These are phyloP conservation scores for Apiotrichum laibachii DNA, from an alignment of 1,284 basidiomycete genomes.

Conservation along the genomic window DNA sequence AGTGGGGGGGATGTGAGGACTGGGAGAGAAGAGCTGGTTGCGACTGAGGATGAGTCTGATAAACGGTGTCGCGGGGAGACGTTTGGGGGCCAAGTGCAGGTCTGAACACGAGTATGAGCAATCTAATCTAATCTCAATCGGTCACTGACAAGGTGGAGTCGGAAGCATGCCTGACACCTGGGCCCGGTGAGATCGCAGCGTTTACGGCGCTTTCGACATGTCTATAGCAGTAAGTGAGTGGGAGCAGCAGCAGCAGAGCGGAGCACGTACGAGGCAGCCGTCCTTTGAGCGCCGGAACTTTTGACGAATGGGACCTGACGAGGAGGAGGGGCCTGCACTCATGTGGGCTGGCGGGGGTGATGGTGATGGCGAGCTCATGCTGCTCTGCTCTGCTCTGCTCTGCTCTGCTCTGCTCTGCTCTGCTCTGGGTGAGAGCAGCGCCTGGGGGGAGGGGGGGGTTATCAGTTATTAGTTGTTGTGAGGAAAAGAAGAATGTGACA, in stretches of 20 bases:
- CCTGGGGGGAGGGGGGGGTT: too few species aligned
- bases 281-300: constrained; percentile 27
- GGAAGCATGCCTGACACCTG: constrained; percentile 25
- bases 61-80: constrained; percentile 5
- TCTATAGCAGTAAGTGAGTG: not conserved
- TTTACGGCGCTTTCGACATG: constrained; percentile 32
- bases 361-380: too few species aligned
- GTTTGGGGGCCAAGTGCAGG: constrained; percentile 29
- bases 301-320: not conserved
- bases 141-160: constrained; percentile 29
- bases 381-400: too few species aligned
- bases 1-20: not conserved
- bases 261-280: constrained; percentile 22
- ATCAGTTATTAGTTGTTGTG: too few species aligned
- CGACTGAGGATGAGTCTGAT: not conserved
- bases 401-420: too few species aligned
- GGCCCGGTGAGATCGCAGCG: constrained; percentile 33
- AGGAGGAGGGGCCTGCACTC: too few species aligned
- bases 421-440: too few species aligned
- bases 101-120: constrained; percentile 7
- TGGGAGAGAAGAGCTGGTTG: not conserved
- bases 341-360: too few species aligned
- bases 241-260: too few species aligned
- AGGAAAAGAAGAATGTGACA: too few species aligned
- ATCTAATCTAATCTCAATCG: not conserved